phyloP scores from a whole-genome alignment of 192 early-diverging fungal species.

The Backusella luteola region DNA sequence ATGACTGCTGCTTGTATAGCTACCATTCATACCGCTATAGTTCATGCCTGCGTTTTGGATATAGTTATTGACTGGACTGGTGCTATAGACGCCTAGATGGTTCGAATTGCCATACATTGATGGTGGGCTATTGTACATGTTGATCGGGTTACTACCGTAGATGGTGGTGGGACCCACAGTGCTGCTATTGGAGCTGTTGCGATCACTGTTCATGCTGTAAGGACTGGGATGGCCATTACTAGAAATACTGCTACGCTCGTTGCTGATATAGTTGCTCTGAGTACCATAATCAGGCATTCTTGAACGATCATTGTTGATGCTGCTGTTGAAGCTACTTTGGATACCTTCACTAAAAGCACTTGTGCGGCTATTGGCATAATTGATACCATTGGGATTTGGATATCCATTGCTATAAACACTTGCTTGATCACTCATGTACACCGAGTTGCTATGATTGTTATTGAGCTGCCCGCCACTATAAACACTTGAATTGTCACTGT shows the following conservation, averaged over 20 bases:
- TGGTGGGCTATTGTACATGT: neutral
- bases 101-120: neutral
- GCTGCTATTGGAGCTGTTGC: neutral
- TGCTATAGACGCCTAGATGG: neutral
- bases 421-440: neutral
- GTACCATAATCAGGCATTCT: neutral
- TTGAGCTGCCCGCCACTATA: neutral
- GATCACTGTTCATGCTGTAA: neutral
- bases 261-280: neutral
- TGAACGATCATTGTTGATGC: neutral
- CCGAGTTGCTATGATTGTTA: neutral
- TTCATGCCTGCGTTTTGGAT: neutral
- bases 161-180: neutral
- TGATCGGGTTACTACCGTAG: neutral
- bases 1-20: neutral
- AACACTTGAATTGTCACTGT: neutral
- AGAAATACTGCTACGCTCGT: neutral
- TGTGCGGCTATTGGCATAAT: neutral
- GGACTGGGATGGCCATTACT: neutral
- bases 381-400: neutral
- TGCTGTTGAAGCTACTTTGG: neutral
- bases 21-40: neutral
- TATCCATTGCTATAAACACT: neutral
- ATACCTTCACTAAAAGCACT: neutral
- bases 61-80: neutral